Evolutionary conservation across 192 early-diverging fungal genomes (phyloP).

Genomic region (Funneliformis geosporum): DNA sequence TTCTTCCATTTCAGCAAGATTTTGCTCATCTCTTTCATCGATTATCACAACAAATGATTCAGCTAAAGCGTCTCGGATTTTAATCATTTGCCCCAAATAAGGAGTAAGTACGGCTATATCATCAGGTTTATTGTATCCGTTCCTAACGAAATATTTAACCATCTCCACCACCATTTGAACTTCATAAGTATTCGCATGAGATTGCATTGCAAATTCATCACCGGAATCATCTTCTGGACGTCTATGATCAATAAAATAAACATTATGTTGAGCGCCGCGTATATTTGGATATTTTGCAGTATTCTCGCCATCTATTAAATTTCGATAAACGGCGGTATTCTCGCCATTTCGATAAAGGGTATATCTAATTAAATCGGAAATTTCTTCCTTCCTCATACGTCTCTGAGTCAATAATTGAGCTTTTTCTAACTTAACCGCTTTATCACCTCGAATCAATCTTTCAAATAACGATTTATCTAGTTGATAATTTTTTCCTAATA

Average conservation of each 20-base stretch:
- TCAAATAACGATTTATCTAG: slow-evolving; percentile 56
- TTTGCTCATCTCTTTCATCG: slow-evolving; percentile 43
- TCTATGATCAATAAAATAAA: slow-evolving; percentile 54
- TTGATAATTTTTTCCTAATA: slow-evolving; percentile 39
- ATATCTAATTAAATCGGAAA: slow-evolving; percentile 47
- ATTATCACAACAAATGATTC: slow-evolving; percentile 37
- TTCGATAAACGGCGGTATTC: slow-evolving; percentile 37
- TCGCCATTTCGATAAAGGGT: slow-evolving; percentile 52
- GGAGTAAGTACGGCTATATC: slow-evolving; percentile 35
- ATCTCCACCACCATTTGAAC: slow-evolving; percentile 49
- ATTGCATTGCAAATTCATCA: slow-evolving; percentile 46
- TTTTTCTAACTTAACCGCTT: neutral
- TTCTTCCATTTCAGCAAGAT: slow-evolving; percentile 35
- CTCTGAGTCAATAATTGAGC: slow-evolving; percentile 36
- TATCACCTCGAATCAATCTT: slow-evolving; percentile 27
- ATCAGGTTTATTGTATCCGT: no score
- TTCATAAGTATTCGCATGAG: slow-evolving; percentile 51
- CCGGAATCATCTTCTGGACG: slow-evolving; percentile 41
- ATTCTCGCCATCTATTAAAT: slow-evolving; percentile 42
- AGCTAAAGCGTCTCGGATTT: slow-evolving; percentile 40
- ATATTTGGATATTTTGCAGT: slow-evolving; percentile 41
- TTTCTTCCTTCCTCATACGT: slow-evolving; percentile 53
- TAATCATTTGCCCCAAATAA: slow-evolving; percentile 53
- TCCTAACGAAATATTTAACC: no score
- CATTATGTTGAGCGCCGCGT: slow-evolving; percentile 43